Conservation (phyloP, 768 basidiomycete species). For the Collybia sordida region DNA sequence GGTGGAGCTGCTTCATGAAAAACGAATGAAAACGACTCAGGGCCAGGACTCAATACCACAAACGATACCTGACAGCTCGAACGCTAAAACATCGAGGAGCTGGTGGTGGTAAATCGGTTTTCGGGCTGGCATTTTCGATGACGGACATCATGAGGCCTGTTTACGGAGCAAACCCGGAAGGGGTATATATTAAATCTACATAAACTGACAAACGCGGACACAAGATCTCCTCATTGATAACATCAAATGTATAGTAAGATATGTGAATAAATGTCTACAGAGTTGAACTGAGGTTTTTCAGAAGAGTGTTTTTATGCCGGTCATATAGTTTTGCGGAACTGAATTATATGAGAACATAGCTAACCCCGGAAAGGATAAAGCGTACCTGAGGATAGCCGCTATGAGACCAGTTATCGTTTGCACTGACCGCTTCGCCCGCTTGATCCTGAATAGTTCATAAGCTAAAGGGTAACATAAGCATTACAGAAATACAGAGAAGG, state of each 20-base stretch:
- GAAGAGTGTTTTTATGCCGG: conserved; percentile 60
- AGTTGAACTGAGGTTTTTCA: conserved; percentile 41
- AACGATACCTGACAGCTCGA: conserved; percentile 2
- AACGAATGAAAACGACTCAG: conserved; percentile 16
- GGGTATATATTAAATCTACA: conserved; percentile 3
- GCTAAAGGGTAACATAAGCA: conserved; percentile 39
- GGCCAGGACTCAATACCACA: conserved; percentile 2
- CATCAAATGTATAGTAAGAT: background rate
- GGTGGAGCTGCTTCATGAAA: conserved; percentile 42
- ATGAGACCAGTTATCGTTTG: conserved; percentile 68
- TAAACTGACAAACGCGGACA: background rate
- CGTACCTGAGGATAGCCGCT: conserved; percentile 73
- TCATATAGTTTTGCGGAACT: conserved; percentile 78
- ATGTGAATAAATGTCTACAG: background rate
- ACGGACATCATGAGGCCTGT: background rate
- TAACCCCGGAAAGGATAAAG: conserved; percentile 1
- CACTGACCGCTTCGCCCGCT: conserved; percentile 56
- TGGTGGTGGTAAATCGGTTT: conserved; percentile 4
- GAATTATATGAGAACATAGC: conserved; percentile 12
- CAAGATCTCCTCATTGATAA: background rate
- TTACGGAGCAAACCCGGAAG: background rate
- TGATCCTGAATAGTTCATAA: conserved; percentile 75
- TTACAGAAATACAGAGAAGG: conserved; percentile 12
- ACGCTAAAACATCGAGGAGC: background rate
- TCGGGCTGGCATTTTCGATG: too few species aligned